Percentiles rank a stretch among this genome's conserved stretches.
Evolutionary conservation across 306 rosid genomes (phyloP).

Genomic region (Potentilla sterilis): DNA sequence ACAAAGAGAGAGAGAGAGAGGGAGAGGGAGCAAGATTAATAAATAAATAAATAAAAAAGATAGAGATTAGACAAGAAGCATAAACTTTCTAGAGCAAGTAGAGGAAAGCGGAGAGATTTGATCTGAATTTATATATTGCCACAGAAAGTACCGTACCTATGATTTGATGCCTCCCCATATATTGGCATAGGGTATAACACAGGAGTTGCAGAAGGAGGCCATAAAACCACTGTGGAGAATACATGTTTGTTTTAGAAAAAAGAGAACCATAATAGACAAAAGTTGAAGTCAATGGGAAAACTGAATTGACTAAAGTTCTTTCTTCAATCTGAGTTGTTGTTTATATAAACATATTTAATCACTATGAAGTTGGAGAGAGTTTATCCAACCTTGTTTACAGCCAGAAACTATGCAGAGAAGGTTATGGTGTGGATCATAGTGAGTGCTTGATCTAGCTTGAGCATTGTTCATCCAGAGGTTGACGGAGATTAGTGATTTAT

Average conservation of each 20-base stretch:
- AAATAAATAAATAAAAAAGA: not conserved
- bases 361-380: not conserved
- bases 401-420: conserved; percentile 88
- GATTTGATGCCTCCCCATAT: conserved; percentile 95
- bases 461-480: conserved; percentile 97
- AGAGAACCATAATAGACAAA: not conserved
- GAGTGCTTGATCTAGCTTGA: conserved; percentile 85
- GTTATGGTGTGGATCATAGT: conserved; percentile 95
- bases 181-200: conserved; percentile 77
- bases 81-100: conserved; percentile 10
- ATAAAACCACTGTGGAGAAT: conserved; percentile 63
- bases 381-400: conserved; percentile 63
- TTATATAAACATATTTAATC: not conserved
- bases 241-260: conserved; percentile 8
- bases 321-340: not conserved
- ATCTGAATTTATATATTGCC: conserved; percentile 1
- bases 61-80: not conserved
- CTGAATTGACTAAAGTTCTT: not conserved
- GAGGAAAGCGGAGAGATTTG: not conserved
- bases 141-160: conserved; percentile 54
- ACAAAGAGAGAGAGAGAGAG: not conserved
- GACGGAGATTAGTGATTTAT: conserved; percentile 56
- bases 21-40: no score
- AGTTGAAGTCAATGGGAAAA: not conserved
- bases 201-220: conserved; percentile 96